Conservation (phyloP, 2,329 filamentous ascomycete species). For the Coleophoma cylindrospora region DNA sequence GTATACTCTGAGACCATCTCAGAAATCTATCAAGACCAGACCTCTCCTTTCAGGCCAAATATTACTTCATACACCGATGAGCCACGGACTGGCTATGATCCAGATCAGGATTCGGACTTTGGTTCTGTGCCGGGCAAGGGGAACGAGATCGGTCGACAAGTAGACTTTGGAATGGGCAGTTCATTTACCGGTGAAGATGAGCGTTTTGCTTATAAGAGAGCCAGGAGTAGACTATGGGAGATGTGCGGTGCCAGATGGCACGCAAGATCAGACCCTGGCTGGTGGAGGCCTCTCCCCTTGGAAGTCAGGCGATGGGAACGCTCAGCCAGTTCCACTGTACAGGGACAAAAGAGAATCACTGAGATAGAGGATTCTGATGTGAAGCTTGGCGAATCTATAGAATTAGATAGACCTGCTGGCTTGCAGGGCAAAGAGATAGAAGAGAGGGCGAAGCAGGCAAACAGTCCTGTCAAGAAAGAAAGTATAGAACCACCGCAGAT, state of each 20-base stretch:
- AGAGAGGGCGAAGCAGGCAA: constrained; percentile 14
- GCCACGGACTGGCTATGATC: constrained; percentile 43
- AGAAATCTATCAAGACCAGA: constrained; percentile 75
- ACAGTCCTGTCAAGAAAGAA: constrained; percentile 28
- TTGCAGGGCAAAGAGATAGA: constrained; percentile 23
- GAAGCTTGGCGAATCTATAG: constrained; percentile 33
- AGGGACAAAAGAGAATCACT: neutral
- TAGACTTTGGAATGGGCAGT: constrained; percentile 61
- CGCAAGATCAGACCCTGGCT: constrained; percentile 50
- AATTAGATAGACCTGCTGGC: constrained; percentile 39
- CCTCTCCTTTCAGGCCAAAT: constrained; percentile 74
- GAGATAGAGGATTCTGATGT: constrained; percentile 26
- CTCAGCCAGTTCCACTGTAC: neutral
- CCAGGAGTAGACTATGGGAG: constrained; percentile 75
- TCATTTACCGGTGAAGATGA: constrained; percentile 79
- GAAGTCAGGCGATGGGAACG: constrained; percentile 65
- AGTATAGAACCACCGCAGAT: constrained; percentile 43
- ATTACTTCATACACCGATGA: constrained; percentile 57
- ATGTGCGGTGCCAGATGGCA: constrained; percentile 73
- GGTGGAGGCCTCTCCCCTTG: constrained; percentile 63
- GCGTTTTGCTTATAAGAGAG: constrained; percentile 74
- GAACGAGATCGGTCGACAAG: constrained; percentile 30
- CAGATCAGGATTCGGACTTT: constrained; percentile 54
- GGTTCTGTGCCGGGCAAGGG: constrained; percentile 28
- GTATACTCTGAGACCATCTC: constrained; percentile 61